phyloP scores from a whole-genome alignment of 106 monocot genomes.

The Amphibolis antarctica region DNA sequence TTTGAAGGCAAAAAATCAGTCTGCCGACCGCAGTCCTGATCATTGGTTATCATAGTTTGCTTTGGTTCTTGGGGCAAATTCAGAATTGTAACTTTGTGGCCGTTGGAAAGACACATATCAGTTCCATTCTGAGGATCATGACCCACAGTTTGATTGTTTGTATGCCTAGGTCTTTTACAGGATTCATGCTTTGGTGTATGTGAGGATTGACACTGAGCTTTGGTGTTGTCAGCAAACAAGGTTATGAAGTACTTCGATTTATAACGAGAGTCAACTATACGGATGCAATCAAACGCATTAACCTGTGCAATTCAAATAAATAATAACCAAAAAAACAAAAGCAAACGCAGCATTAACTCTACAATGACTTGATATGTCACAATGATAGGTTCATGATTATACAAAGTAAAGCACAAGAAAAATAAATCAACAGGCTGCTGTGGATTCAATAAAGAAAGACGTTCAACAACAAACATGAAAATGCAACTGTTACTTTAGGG shows the following conservation, averaged over 20 bases:
- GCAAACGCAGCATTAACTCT: background rate
- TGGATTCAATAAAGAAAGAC: no score
- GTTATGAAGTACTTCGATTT: slow-evolving; percentile 56
- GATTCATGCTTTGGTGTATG: slow-evolving; percentile 7
- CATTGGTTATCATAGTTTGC: background rate
- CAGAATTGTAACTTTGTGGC: slow-evolving; percentile 34
- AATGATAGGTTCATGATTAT: background rate
- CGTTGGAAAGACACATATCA: slow-evolving; percentile 17
- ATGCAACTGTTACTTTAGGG: no score
- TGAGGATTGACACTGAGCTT: background rate
- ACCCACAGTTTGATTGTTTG: slow-evolving; percentile 3
- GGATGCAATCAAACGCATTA: slow-evolving; percentile 58
- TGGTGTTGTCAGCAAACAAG: slow-evolving; percentile 12
- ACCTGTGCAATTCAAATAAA: slow-evolving; percentile 32
- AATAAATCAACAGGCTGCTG: no score
- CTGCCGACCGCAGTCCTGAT: background rate
- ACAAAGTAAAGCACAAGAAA: no score
- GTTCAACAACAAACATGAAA: no score
- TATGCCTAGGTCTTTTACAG: slow-evolving; percentile 3
- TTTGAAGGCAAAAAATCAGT: background rate
- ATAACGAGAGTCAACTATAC: slow-evolving; percentile 48
- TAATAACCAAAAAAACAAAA: background rate
- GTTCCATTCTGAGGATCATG: slow-evolving; percentile 8
- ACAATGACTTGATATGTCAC: background rate
- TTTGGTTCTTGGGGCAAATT: slow-evolving; percentile 14